Conservation (phyloP, 495 filamentous ascomycete species). For the Immersiella caudata region DNA sequence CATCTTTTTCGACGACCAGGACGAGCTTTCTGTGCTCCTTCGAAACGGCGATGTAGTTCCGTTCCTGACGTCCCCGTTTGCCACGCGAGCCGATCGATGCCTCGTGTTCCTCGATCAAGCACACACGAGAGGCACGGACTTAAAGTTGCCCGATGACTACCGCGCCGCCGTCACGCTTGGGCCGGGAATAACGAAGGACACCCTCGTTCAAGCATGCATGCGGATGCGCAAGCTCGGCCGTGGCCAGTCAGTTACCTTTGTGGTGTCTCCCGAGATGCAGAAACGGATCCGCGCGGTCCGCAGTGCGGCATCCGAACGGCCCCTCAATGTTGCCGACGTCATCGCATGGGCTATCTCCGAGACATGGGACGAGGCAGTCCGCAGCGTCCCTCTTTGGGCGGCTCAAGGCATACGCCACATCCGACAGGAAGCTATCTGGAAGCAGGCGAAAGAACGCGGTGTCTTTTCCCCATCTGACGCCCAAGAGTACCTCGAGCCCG, state of each 20-base stretch:
- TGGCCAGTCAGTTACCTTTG: constrained; percentile 66
- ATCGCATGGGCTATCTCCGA: constrained; percentile 62
- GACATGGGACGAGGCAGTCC: constrained; percentile 53
- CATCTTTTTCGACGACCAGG: constrained; percentile 57
- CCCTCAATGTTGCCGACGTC: constrained; percentile 52
- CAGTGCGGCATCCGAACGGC: neutral
- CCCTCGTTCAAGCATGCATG: constrained; percentile 75
- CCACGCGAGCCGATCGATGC: constrained; percentile 61
- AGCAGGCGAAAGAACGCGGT: neutral
- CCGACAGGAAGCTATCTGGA: constrained; percentile 38
- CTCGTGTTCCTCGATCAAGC: constrained; percentile 75
- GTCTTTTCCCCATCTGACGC: constrained; percentile 36
- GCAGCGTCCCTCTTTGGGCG: constrained; percentile 62
- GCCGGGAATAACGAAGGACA: constrained; percentile 68
- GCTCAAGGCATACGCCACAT: constrained; percentile 58
- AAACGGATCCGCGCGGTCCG: constrained; percentile 38
- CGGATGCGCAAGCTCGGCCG: constrained; percentile 63
- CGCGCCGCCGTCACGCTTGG: constrained; percentile 72
- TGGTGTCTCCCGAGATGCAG: constrained; percentile 56
- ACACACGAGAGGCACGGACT: constrained; percentile 75
- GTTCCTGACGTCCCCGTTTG: constrained; percentile 63
- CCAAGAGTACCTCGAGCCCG: constrained; percentile 47
- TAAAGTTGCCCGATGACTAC: constrained; percentile 63
- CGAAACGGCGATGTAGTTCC: constrained; percentile 50
- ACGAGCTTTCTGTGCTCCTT: constrained; percentile 52